These are phyloP conservation scores for Teunomyces lycoperdinae DNA, from an alignment of 805 yeast species.

Conservation along the genomic window DNA sequence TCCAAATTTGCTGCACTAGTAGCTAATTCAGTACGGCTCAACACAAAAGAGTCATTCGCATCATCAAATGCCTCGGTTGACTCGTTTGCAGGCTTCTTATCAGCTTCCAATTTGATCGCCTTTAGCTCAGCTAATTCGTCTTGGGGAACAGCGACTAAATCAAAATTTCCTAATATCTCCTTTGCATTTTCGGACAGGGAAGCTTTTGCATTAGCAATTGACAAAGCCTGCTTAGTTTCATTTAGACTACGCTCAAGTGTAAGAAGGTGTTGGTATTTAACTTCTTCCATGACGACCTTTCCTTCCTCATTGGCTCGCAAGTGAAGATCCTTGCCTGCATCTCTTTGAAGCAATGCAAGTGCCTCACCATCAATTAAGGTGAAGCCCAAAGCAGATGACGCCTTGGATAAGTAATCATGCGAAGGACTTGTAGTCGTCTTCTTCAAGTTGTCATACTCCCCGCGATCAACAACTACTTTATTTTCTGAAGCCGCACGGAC, in stretches of 20 bases:
- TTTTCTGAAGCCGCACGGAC: constrained; percentile 5
- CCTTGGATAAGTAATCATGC: constrained; percentile 5
- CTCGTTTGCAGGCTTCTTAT: not conserved
- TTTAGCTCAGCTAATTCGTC: constrained; percentile 7
- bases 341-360: constrained; percentile 12
- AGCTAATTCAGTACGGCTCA: constrained; percentile 24
- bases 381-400: constrained; percentile 10
- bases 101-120: not conserved
- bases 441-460: constrained; percentile 3
- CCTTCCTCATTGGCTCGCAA: constrained; percentile 17
- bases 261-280: constrained; percentile 8
- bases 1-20: constrained; percentile 25
- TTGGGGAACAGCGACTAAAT: constrained; percentile 7
- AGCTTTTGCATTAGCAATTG: not conserved
- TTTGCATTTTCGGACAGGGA: constrained; percentile 4
- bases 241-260: not conserved
- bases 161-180: constrained; percentile 5
- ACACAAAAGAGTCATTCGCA: constrained; percentile 28
- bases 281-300: constrained; percentile 13
- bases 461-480: constrained; percentile 1
- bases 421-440: constrained; percentile 12
- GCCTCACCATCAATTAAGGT: constrained; percentile 8
- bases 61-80: constrained; percentile 17
- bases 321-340: constrained; percentile 11
- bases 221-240: not conserved